Conservation (phyloP, 345 rosid genomes). For the Brassica nigra region DNA sequence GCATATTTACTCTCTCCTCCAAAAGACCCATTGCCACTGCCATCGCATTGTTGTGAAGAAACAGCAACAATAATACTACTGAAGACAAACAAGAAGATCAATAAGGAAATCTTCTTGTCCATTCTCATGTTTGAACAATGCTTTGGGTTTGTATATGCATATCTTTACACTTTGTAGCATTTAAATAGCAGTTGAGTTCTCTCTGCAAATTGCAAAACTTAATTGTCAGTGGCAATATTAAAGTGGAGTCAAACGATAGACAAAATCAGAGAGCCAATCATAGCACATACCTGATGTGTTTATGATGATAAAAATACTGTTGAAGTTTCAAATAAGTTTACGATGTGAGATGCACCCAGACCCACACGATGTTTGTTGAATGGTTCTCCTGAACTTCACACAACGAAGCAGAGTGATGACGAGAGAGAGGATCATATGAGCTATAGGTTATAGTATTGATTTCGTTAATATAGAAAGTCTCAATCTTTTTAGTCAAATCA, state of each 20-base stretch:
- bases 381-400: not conserved
- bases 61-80: not conserved
- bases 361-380: constrained; percentile 2
- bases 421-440: not conserved
- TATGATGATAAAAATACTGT: not conserved
- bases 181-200: constrained; percentile 9
- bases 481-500: not conserved
- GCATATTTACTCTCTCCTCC: not conserved
- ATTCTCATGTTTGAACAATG: not conserved
- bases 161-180: not conserved
- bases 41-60: not conserved
- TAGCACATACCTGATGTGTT: constrained; percentile 4
- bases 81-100: not conserved
- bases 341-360: constrained; percentile 9
- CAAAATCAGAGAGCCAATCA: constrained; percentile 24
- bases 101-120: not conserved
- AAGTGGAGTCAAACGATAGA: constrained; percentile 5
- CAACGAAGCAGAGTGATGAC: not conserved
- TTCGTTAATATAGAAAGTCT: constrained; percentile 3
- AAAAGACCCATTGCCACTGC: not conserved
- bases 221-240: not conserved
- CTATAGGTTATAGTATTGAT: not conserved
- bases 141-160: constrained; percentile 29
- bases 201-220: constrained; percentile 15
- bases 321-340: constrained; percentile 9